Evolutionary conservation across 495 filamentous ascomycete genomes (phyloP).

Genomic region (Hypomontagnella submonticulosa): DNA sequence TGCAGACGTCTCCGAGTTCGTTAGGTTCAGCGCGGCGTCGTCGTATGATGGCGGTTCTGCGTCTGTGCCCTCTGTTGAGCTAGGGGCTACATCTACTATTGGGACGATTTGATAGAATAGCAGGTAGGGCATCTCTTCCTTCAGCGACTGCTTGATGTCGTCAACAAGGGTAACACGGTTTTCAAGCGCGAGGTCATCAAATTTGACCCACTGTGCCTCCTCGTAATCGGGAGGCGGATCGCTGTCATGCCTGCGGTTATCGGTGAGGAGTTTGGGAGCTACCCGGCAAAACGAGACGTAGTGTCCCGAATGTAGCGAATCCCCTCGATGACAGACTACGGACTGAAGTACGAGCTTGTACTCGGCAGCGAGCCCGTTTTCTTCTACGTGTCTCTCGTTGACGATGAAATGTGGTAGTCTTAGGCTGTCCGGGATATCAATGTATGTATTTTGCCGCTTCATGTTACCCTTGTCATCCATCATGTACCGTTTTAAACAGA

Average conservation of each 20-base stretch:
- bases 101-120: conserved; percentile 95
- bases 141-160: conserved; percentile 76
- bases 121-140: conserved; percentile 90
- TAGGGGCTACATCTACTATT: conserved; percentile 73
- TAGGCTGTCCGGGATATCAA: conserved; percentile 93
- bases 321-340: conserved; percentile 89
- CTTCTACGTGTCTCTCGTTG: conserved; percentile 69
- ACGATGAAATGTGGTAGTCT: conserved; percentile 91
- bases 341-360: conserved; percentile 93
- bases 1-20: conserved; percentile 32
- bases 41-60: conserved; percentile 66
- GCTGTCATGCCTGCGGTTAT: conserved; percentile 63
- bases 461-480: conserved; percentile 75
- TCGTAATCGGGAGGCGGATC: conserved; percentile 65
- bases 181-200: conserved; percentile 79
- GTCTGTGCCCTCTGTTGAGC: conserved; percentile 63
- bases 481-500: conserved; percentile 91
- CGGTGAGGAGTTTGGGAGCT: conserved; percentile 63
- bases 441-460: conserved; percentile 76
- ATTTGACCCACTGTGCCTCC: conserved; percentile 82
- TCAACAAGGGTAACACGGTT: conserved; percentile 77
- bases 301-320: conserved; percentile 89
- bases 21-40: conserved; percentile 55
- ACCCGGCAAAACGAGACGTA: conserved; percentile 87
- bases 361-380: conserved; percentile 63